Evolutionary conservation across 2,329 filamentous ascomycete species (phyloP), one percentile per base, ranked within the genome.

Genomic region (Thermothelomyces thermophilus): DNA sequence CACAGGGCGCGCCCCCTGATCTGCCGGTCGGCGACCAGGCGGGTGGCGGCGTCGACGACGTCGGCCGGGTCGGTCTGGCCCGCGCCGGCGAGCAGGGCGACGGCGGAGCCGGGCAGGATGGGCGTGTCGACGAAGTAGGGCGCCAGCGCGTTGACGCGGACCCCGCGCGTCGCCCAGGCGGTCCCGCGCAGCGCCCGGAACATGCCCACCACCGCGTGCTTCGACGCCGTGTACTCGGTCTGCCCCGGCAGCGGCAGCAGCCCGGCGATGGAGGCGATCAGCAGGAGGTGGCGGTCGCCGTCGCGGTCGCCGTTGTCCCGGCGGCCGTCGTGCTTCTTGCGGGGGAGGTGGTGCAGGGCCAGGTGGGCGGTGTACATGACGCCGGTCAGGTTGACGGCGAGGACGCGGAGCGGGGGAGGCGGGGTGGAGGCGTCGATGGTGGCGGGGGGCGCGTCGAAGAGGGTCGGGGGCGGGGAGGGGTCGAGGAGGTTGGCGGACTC

Each of bases 121-220:
- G 80, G 77, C 13, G 79, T 83, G 57, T 81, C 76, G 58, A 74
- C 69, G 63, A 84, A 86, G 65, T 85, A 86, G 0, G 83, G 83
- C 51, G 74, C 76, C n/a, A 87, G 63, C 60, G 85, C 70, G 61
- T 86, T 87, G 52, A 84, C 69, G 39, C 84, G 73, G 36, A 86
- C 67, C 20, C 77, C 77, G 36, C 72, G 65, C 7, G 65, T 56
- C 4, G 33, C 9, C 47, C 72, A 70, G 2, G 73, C 68, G 0
- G 73, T 74, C 3, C 69, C 63, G 14, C 82, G 72, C 40, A 87
- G 66, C 5, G 73, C 70, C 37, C 83, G 73, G 64, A 83, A 86
- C 30, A 86, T 67, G 0, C 83, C 84, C 10, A 83, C 70, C 0
- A 87, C 74, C 17, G 73, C 83, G 65, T 87, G 83, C 63, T 87